Evolutionary conservation across 176 grass and related monocot species (phyloP), one percentile per base, ranked within the genome.

Genomic region (Aegilops speltoides): DNA sequence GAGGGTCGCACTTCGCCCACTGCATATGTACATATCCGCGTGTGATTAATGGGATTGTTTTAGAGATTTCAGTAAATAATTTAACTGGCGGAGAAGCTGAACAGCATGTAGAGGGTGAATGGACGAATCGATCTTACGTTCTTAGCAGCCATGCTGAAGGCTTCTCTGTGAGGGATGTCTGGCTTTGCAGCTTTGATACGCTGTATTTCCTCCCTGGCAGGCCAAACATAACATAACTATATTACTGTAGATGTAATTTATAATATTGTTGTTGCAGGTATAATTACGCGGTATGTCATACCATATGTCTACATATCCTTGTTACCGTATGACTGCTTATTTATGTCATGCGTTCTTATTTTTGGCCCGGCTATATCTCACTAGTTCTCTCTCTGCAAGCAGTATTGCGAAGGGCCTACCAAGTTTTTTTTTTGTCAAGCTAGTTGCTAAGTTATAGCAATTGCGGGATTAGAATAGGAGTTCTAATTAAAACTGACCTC

Each of bases 71-170:
- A 75, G 72, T 24, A 11, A 76, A 9, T 16, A 4, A 8, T 31
- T 52, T 4, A 24, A 11, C 10, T 29, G 14, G 5, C 4, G 15
- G 25, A 76, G 15, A 17, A 76, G 24, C 29, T 70, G 22, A 82
- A 19, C 29, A 70, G 20, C 28, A 69, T 52, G 2, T 29, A 72
- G 59, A 54, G 11, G 33, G 10, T 8, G 64, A 13, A 26, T 77
- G 9, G 28, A 90, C 32, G 16, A 10, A 54, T 54, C 6, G 50
- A 54, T 37, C 90, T 92, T 94, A 98, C 96, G 83, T 98, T 98
- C 90, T 98, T 98, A 48, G 96, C 93, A 76, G 96, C 93, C 93
- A 94, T 98, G 92, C 96, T 98, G 86, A 98, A 98, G 81, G 96
- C 96, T 85, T 98, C 96, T 85, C 96, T 90, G 78, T 98, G 96